Conservation (phyloP, 1,284 basidiomycete species). For the Puccinia triticina region DNA sequence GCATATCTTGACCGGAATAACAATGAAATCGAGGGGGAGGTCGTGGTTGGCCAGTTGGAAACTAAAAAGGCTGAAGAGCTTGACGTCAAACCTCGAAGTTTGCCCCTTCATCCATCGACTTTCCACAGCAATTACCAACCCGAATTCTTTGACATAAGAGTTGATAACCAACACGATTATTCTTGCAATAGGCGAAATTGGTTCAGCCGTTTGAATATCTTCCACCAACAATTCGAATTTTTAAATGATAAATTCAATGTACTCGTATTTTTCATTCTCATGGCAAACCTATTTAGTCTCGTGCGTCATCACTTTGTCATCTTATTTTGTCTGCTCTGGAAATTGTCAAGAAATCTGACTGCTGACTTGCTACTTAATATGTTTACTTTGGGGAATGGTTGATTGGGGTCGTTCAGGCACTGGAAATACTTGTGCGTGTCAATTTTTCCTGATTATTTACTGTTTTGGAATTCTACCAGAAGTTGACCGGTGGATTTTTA, state of each 20-base stretch:
- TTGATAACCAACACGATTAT: background rate
- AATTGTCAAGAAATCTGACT: no score
- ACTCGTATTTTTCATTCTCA: background rate
- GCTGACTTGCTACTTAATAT: no score
- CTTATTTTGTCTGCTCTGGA: background rate
- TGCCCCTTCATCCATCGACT: background rate
- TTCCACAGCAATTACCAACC: background rate
- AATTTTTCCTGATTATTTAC: no score
- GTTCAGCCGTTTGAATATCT: background rate
- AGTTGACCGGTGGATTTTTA: background rate
- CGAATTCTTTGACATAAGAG: slow-evolving; percentile 1
- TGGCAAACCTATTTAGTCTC: slow-evolving; percentile 22
- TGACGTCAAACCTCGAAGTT: background rate
- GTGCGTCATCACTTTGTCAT: background rate
- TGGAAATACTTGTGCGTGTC: no score
- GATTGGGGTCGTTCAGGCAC: background rate
- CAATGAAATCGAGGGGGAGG: background rate
- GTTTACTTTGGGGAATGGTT: no score
- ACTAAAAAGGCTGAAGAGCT: background rate
- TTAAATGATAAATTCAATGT: slow-evolving; percentile 23
- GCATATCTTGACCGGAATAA: no score
- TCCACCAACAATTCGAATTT: slow-evolving; percentile 7
- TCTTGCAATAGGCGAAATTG: background rate
- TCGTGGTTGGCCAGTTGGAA: background rate
- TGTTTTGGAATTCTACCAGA: no score